Evolutionary conservation across 345 rosid species (phyloP), one percentile per base, ranked within the genome.

Genomic region (Salix koriyanagi): DNA sequence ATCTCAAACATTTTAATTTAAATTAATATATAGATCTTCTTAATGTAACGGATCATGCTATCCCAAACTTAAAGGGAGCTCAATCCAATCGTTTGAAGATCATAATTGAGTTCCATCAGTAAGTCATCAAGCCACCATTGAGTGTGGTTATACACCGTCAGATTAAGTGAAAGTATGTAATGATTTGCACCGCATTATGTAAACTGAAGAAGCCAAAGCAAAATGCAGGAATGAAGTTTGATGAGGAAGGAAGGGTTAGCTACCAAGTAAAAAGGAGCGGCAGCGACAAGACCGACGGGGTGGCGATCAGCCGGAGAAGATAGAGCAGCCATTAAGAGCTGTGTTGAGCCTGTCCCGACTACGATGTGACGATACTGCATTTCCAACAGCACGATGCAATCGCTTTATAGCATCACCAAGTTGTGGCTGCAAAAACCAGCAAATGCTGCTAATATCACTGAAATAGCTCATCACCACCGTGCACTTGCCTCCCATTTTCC

Each of bases 271-370:
- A 82, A 96, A 65, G 99, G 99, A 2, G 94, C 93, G 7, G 98
- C 96, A 3, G 89, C 87, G 11, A 95, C 96, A 21, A 95, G 91
- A 64, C 87, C 85, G 74, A 88, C 77, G 52, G 97, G 94, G 30
- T 87, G 77, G 34, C 87, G 34, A 68, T 81, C 78, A 54, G 75
- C 77, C 0, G 87, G 77, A 13, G 88, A 80, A 70, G 92, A 69
- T 67, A 93, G 88, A 67, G 88, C 89, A 0, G 99, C 99, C 73
- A 85, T 90, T 69, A 80, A 84, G 23, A 95, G 91, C 85, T 91
- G 97, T 7, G 98, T 86, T 1, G 99, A 91, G 8, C 99, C 99
- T 0, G 91, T 91, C 34, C 98, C 99, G n/a, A 91, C 96, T 76
- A 96, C 88, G 68, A 93, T 34, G 76, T 85, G 77, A 0, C 86